Evolutionary conservation across 768 basidiomycete species (phyloP).

Genomic region (Naganishia kalamii): DNA sequence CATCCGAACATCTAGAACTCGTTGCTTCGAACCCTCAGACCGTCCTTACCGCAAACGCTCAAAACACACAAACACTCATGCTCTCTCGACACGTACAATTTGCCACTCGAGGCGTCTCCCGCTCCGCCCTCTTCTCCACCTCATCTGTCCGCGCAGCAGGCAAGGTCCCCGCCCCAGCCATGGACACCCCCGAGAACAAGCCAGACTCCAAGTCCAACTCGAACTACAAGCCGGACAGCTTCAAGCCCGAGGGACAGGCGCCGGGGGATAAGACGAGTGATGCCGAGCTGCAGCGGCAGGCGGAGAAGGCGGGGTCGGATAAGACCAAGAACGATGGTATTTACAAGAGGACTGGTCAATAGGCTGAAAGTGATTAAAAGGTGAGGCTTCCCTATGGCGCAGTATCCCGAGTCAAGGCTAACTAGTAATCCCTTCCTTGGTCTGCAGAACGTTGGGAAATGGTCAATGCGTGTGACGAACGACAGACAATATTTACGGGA

Average conservation of each 20-base stretch:
- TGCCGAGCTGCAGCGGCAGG: background rate
- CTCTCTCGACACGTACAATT: background rate
- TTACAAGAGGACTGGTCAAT: conserved; percentile 10
- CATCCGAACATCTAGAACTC: background rate
- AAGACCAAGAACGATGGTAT: conserved; percentile 11
- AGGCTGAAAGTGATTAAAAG: too few relatives aligned
- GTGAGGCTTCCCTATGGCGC: too few relatives aligned
- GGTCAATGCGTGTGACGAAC: too few relatives aligned
- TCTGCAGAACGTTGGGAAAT: too few relatives aligned
- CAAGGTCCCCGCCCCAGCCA: conserved; percentile 16
- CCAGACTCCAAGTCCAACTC: conserved; percentile 13
- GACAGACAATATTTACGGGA: too few relatives aligned
- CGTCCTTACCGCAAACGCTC: background rate
- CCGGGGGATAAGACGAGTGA: background rate
- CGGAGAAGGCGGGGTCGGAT: background rate
- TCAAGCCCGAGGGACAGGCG: background rate
- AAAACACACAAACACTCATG: background rate
- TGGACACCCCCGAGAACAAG: conserved; percentile 22
- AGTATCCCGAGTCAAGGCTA: too few relatives aligned
- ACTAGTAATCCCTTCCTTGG: too few relatives aligned
- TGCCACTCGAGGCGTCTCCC: background rate
- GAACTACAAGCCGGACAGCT: background rate
- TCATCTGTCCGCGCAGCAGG: background rate
- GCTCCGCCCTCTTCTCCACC: background rate
- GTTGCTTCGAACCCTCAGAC: background rate